These are phyloP conservation scores for Lomentospora prolificans DNA, from an alignment of 2,329 filamentous ascomycete species.

Conservation along the genomic window DNA sequence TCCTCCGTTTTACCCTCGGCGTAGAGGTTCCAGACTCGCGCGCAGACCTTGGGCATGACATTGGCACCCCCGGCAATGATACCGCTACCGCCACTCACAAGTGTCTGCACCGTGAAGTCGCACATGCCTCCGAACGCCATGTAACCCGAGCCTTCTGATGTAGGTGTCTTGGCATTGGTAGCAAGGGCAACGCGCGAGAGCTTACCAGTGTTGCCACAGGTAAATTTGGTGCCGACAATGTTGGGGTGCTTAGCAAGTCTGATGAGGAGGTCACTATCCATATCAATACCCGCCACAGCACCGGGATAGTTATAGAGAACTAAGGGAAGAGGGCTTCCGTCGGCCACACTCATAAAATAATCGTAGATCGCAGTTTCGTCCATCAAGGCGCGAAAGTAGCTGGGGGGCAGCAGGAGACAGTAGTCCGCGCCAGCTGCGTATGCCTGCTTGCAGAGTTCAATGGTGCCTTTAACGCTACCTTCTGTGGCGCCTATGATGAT, in stretches of 20 bases:
- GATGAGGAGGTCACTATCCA: conserved; percentile 82
- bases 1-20: conserved; percentile 63
- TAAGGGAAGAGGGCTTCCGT: conserved; percentile 64
- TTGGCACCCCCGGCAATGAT: conserved; percentile 84
- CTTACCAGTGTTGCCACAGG: conserved; percentile 83
- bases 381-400: conserved; percentile 71
- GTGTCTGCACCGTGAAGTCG: conserved; percentile 77
- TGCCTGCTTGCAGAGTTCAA: conserved; percentile 61
- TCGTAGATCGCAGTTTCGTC: conserved; percentile 64
- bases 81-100: conserved; percentile 67
- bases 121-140: conserved; percentile 83
- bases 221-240: conserved; percentile 85
- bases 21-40: conserved; percentile 69
- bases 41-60: conserved; percentile 73
- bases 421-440: conserved; percentile 67
- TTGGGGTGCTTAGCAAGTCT: conserved; percentile 70
- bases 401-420: conserved; percentile 67
- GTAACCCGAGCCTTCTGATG: conserved; percentile 52
- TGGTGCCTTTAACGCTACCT: conserved; percentile 70
- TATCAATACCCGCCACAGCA: conserved; percentile 76
- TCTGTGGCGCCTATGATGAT: conserved; percentile 77
- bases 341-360: conserved; percentile 67
- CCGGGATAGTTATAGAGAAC: conserved; percentile 89
- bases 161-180: conserved; percentile 60
- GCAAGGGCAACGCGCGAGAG: conserved; percentile 70